A percentile compares a stretch with the other conserved stretches of the same genome.
Evolutionary conservation across 805 yeast species (phyloP).

Genomic region (Tetrapisispora iriomotensis): DNA sequence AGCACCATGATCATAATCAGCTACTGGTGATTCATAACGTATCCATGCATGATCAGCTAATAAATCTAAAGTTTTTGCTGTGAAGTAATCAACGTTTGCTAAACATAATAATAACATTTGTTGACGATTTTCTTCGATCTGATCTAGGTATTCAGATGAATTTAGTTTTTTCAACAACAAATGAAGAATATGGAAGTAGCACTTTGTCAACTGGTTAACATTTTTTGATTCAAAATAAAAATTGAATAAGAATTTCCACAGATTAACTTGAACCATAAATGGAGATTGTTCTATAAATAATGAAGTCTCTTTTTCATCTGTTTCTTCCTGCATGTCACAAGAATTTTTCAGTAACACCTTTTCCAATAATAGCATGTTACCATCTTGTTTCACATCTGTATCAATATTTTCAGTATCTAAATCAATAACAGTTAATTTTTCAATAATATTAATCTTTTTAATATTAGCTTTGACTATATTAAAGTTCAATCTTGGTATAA

Average conservation of each 20-base stretch:
- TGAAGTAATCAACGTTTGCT: slow-evolving; percentile 41
- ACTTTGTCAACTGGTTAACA: slow-evolving; percentile 32
- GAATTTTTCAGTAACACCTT: slow-evolving; percentile 31
- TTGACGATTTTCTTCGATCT: slow-evolving; percentile 30
- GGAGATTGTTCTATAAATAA: slow-evolving; percentile 55
- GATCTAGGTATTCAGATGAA: slow-evolving; percentile 17
- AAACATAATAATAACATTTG: slow-evolving; percentile 33
- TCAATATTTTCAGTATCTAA: slow-evolving; percentile 37
- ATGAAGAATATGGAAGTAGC: slow-evolving; percentile 43
- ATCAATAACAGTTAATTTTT: slow-evolving; percentile 20
- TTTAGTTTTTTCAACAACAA: slow-evolving; percentile 34
- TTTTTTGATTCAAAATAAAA: slow-evolving; percentile 34
- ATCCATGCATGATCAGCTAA: slow-evolving; percentile 30
- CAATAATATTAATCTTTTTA: slow-evolving; percentile 60
- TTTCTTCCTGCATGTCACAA: neutral
- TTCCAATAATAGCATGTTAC: slow-evolving; percentile 34
- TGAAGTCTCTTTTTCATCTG: slow-evolving; percentile 41
- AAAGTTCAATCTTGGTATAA: slow-evolving; percentile 46
- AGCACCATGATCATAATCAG: slow-evolving; percentile 10
- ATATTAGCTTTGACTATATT: slow-evolving; percentile 48
- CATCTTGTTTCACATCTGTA: slow-evolving; percentile 17
- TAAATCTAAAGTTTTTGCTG: slow-evolving; percentile 31
- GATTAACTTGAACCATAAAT: slow-evolving; percentile 51
- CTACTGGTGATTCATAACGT: neutral
- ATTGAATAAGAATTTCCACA: slow-evolving; percentile 67